These are phyloP conservation scores for Psidium guajava DNA, from an alignment of 345 rosid species.

Conservation along the genomic window DNA sequence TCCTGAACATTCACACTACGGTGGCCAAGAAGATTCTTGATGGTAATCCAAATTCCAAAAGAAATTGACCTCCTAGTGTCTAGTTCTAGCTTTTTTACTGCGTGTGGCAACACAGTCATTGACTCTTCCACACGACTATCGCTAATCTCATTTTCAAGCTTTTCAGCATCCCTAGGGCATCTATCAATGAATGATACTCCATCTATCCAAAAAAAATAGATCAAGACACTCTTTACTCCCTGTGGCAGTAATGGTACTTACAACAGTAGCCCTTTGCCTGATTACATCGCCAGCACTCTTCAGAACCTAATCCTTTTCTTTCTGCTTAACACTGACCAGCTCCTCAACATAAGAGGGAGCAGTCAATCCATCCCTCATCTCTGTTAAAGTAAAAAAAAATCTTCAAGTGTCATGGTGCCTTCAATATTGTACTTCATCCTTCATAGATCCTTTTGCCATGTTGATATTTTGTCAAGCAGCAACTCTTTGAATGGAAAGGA, in stretches of 20 bases:
- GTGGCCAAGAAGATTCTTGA: slow-evolving; percentile 62
- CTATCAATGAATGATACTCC: slow-evolving; percentile 63
- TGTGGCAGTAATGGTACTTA: slow-evolving; percentile 66
- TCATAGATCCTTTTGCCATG: slow-evolving; percentile 8
- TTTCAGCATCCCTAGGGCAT: slow-evolving; percentile 68
- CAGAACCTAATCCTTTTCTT: slow-evolving; percentile 48
- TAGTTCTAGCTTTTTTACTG: slow-evolving; percentile 62
- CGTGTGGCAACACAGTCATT: slow-evolving; percentile 51
- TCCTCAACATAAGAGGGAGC: slow-evolving; percentile 67
- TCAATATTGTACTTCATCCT: slow-evolving; percentile 23
- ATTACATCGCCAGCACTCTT: slow-evolving; percentile 63
- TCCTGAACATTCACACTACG: slow-evolving; percentile 51
- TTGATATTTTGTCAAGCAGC: slow-evolving; percentile 20
- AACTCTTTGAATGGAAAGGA: neutral
- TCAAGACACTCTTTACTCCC: slow-evolving; percentile 83
- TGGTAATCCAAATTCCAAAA: slow-evolving; percentile 63
- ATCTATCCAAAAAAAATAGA: slow-evolving; percentile 70
- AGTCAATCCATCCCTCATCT: slow-evolving; percentile 88
- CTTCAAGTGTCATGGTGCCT: slow-evolving; percentile 78
- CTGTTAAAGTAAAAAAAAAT: slow-evolving; percentile 77
- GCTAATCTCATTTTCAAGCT: slow-evolving; percentile 22
- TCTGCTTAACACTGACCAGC: slow-evolving; percentile 58
- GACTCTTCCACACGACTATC: slow-evolving; percentile 63
- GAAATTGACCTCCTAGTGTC: slow-evolving; percentile 51
- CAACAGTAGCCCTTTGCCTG: slow-evolving; percentile 90